These are phyloP conservation scores for Penicillium crystallinum DNA, from an alignment of 495 filamentous ascomycete species.

Conservation along the genomic window DNA sequence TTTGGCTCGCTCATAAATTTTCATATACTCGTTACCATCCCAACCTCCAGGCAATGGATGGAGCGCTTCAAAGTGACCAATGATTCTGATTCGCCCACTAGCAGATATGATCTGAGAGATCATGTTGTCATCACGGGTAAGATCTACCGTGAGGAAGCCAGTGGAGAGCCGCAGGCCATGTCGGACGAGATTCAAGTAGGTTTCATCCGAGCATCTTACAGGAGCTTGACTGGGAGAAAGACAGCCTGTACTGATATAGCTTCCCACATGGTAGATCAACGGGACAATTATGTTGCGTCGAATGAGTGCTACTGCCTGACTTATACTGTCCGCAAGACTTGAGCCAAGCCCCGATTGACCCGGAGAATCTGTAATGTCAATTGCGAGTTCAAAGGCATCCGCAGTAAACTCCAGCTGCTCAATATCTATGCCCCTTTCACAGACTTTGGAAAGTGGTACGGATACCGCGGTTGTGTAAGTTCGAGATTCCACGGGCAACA, in stretches of 20 bases:
- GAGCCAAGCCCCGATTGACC: constrained; percentile 32
- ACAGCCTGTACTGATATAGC: constrained; percentile 19
- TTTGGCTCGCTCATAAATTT: constrained; percentile 38
- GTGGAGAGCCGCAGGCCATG: constrained; percentile 65
- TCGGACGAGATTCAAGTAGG: constrained; percentile 57
- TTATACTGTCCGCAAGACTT: constrained; percentile 40
- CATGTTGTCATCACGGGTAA: constrained; percentile 50
- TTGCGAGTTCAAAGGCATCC: constrained; percentile 64
- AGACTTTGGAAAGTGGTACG: constrained; percentile 56
- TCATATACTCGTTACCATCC: constrained; percentile 32
- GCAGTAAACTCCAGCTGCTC: constrained; percentile 59
- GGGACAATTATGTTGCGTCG: constrained; percentile 60
- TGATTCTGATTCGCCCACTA: constrained; percentile 60
- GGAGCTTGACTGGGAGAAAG: constrained; percentile 16
- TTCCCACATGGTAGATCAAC: constrained; percentile 43
- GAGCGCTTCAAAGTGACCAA: constrained; percentile 55
- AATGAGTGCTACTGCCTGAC: constrained; percentile 53
- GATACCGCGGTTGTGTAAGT: constrained; percentile 57
- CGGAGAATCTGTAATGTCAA: constrained; percentile 43
- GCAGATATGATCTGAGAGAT: constrained; percentile 50
- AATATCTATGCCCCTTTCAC: constrained; percentile 53
- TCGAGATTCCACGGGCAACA: constrained; percentile 57
- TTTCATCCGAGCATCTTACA: constrained; percentile 28
- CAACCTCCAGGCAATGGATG: constrained; percentile 42
- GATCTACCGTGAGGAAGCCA: constrained; percentile 64